A percentile compares a stretch with the other conserved stretches of the same genome.
Conservation (phyloP, 2,329 filamentous ascomycete genomes). For the Hansfordia pulvinata region DNA sequence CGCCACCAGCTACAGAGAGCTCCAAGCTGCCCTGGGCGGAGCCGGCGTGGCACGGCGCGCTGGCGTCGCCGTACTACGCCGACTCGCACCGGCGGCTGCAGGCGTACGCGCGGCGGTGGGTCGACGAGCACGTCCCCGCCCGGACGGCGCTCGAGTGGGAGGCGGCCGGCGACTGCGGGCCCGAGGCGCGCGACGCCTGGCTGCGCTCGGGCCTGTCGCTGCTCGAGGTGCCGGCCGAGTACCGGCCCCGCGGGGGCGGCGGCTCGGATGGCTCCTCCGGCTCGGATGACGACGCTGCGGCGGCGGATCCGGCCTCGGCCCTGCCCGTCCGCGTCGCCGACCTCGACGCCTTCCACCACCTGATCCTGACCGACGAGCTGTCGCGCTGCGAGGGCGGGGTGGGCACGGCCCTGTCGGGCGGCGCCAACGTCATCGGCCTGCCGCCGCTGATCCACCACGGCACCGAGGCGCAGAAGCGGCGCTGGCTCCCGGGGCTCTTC, state of each 20-base stretch:
- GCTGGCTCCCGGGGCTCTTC: conserved; percentile 28
- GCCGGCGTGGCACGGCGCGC: conserved; percentile 10
- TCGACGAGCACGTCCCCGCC: conserved; percentile 40
- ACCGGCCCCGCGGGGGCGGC: conserved; percentile 22
- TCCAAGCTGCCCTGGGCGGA: conserved; percentile 10
- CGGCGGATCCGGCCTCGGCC: too few relatives aligned
- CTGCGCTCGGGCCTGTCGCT: conserved; percentile 19
- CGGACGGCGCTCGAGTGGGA: conserved; percentile 51
- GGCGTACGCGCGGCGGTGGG: conserved; percentile 39
- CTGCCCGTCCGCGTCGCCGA: conserved; percentile 21
- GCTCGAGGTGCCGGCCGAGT: conserved; percentile 16
- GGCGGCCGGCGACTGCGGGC: conserved; percentile 33
- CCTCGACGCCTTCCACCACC: conserved; percentile 21
- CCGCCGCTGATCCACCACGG: conserved; percentile 13
- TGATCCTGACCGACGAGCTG: conserved; percentile 21
- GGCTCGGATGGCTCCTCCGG: too few relatives aligned
- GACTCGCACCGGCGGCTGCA: conserved; percentile 42
- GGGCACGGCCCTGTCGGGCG: conserved; percentile 37
- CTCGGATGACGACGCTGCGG: too few relatives aligned
- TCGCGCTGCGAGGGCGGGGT: conserved; percentile 36
- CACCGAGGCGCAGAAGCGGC: conserved; percentile 11
- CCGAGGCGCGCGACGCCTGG: conserved; percentile 18
- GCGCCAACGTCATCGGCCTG: conserved; percentile 36
- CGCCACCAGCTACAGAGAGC: too few relatives aligned
- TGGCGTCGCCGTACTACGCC: conserved; percentile 41